These are phyloP conservation scores for Lagenaria siceraria DNA, from an alignment of 306 rosid genomes.

Conservation along the genomic window DNA sequence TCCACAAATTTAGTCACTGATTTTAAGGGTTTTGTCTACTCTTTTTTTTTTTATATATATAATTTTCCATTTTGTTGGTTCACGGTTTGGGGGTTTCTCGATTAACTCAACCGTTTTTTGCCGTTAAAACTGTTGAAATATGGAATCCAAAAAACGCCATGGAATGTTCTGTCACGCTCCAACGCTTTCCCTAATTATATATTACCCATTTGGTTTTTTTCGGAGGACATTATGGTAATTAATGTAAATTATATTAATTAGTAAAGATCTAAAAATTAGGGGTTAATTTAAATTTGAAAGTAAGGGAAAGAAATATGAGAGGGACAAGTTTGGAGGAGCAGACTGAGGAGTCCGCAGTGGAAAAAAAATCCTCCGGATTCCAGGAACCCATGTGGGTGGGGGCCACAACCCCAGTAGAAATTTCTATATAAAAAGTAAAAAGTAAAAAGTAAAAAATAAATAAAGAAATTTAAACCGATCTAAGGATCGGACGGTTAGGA, in stretches of 20 bases:
- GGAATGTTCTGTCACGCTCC: neutral
- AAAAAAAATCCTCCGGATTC: neutral
- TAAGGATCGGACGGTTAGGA: neutral
- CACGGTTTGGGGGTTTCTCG: neutral
- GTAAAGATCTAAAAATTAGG: neutral
- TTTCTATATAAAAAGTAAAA: neutral
- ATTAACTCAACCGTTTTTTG: conserved; percentile 20
- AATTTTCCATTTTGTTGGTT: neutral
- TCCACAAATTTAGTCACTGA: conserved; percentile 17
- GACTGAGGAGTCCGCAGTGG: neutral
- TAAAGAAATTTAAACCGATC: neutral
- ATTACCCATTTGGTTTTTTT: no score
- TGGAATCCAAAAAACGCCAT: neutral
- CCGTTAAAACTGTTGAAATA: conserved; percentile 27
- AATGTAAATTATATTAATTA: no score
- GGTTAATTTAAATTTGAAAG: neutral
- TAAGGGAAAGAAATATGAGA: neutral
- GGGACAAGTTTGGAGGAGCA: neutral
- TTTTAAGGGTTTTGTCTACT: neutral
- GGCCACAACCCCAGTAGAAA: neutral
- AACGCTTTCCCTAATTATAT: neutral
- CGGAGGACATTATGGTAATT: no score
- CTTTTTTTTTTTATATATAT: neutral
- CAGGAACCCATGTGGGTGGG: conserved; percentile 1
- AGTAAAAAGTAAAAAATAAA: neutral